Evolutionary conservation across 352 stramenopile species (phyloP), one percentile per base, ranked within the genome.

Genomic region (Phytophthora megakarya): DNA sequence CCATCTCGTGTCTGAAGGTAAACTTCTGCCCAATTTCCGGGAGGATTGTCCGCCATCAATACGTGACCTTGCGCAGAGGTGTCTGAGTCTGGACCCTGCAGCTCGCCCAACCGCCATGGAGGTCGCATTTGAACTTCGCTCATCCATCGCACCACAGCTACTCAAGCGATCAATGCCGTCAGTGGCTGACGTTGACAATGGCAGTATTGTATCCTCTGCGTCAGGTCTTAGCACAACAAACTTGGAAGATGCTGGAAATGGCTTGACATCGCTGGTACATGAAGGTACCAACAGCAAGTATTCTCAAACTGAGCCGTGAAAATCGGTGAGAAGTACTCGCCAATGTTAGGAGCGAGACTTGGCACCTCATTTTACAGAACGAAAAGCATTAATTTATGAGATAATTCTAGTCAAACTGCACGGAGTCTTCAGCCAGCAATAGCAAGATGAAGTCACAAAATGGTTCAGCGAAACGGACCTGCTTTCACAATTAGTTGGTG

Each of bases 1-100:
- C n/a, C 84, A 93, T 35, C 70, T 90, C 21, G 83, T 93, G 25
- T 81, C 84, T 1, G 80, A 92, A 25, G 85, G 85, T 15, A 88
- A 92, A 65, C 53, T 94, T 54, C 62, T 90, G 23, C 83, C 83
- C 26, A 89, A 70, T 11, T 94, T 92, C 56, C 78, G 80, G 3
- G 81, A 90, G 12, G 76, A 87, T 22, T 90, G 80, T 47, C 83
- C 83, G 0, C 22, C 73, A 1, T 66, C 72, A 28, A 70, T 94
- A 50, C 70, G 85, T 7, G 70, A 75, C 16, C 53, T 94, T 12
- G 85, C 83, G 0, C 68, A 82, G 22, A 72, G 75, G 25, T 92
- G 85, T 42, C 61, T 92, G 21, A 79, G 80, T 48, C 69, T 92
- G 25, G 80, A 92, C 44, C 81, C 85, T 18, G 50, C 68, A 16